These are phyloP conservation scores for Bombardia bombarda DNA, from an alignment of 495 filamentous ascomycete genomes.

Conservation along the genomic window DNA sequence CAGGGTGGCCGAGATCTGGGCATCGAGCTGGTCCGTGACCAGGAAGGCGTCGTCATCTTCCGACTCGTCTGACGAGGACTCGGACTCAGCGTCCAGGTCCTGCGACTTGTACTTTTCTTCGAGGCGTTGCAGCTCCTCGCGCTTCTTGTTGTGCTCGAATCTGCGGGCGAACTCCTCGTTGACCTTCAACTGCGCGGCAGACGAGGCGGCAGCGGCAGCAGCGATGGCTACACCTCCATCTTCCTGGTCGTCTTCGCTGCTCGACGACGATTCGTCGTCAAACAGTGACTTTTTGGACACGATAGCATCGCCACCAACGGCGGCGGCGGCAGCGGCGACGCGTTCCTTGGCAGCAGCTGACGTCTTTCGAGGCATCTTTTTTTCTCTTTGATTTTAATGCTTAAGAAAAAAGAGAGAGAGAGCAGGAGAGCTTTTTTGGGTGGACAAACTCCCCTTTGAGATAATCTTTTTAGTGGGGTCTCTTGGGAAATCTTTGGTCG, in stretches of 20 bases:
- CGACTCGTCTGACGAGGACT: conserved; percentile 58
- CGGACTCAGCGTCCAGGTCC: conserved; percentile 34
- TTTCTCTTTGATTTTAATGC: conserved; percentile 1
- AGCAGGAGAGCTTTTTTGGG: conserved; percentile 4
- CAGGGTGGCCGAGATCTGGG: conserved; percentile 76
- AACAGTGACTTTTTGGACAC: conserved; percentile 18
- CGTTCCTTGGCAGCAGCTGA: conserved; percentile 1
- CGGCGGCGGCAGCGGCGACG: no score
- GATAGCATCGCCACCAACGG: background rate
- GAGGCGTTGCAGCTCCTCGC: conserved; percentile 81
- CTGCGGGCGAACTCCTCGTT: conserved; percentile 83
- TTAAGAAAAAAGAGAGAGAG: background rate
- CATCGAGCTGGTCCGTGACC: conserved; percentile 72
- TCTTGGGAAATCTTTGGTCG: background rate
- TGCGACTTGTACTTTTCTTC: conserved; percentile 78
- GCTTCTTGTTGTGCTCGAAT: conserved; percentile 95
- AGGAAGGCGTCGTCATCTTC: conserved; percentile 88
- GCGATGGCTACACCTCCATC: conserved; percentile 50
- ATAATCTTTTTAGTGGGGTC: conserved; percentile 22
- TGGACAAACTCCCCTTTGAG: background rate
- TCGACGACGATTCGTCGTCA: conserved; percentile 27
- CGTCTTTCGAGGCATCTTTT: conserved; percentile 12
- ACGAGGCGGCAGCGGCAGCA: conserved; percentile 36
- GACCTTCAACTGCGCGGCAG: conserved; percentile 72
- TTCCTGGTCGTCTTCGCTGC: conserved; percentile 45